A percentile compares a stretch with the other conserved stretches of the same genome.
These are phyloP conservation scores for Lathyrus tuberosus DNA, from an alignment of 306 rosid species.

Conservation along the genomic window DNA sequence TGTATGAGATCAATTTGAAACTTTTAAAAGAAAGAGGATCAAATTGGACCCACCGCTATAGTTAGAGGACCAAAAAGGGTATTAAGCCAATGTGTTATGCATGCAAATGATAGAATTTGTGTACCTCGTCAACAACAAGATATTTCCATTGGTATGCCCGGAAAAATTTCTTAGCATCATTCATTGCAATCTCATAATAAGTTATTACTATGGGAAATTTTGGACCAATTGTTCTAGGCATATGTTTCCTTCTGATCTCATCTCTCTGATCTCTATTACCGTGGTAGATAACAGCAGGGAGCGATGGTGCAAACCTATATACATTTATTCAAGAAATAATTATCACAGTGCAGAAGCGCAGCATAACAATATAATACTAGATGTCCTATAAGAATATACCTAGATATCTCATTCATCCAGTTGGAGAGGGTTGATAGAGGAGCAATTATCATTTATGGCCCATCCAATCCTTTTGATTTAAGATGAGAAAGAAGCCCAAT, in stretches of 20 bases:
- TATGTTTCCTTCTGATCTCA: too few relatives aligned
- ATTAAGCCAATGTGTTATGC: too few relatives aligned
- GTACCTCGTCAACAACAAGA: too few relatives aligned
- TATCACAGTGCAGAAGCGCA: slow-evolving; percentile 24
- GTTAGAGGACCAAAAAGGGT: too few relatives aligned
- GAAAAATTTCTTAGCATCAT: too few relatives aligned
- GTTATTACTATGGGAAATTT: too few relatives aligned
- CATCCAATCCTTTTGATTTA: slow-evolving; percentile 81
- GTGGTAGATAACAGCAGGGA: slow-evolving; percentile 68
- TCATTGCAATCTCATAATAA: too few relatives aligned
- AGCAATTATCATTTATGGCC: slow-evolving; percentile 87
- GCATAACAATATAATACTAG: slow-evolving; percentile 3
- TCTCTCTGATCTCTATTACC: slow-evolving; percentile 75
- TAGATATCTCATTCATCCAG: slow-evolving; percentile 81
- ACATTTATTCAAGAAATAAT: slow-evolving; percentile 14
- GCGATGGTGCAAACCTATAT: slow-evolving; percentile 78
- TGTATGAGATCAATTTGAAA: too few relatives aligned
- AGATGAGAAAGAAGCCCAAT: slow-evolving; percentile 89
- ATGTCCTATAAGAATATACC: slow-evolving; percentile 33
- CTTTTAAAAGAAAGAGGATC: too few relatives aligned
- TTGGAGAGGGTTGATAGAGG: slow-evolving; percentile 97
- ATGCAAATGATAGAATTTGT: slow-evolving; percentile 20
- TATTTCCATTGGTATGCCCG: too few relatives aligned
- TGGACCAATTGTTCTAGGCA: too few relatives aligned
- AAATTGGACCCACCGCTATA: too few relatives aligned